Base-by-base conservation (phyloP, 2,329 filamentous ascomycete genomes). In the Colletotrichum sublineola region DNA sequence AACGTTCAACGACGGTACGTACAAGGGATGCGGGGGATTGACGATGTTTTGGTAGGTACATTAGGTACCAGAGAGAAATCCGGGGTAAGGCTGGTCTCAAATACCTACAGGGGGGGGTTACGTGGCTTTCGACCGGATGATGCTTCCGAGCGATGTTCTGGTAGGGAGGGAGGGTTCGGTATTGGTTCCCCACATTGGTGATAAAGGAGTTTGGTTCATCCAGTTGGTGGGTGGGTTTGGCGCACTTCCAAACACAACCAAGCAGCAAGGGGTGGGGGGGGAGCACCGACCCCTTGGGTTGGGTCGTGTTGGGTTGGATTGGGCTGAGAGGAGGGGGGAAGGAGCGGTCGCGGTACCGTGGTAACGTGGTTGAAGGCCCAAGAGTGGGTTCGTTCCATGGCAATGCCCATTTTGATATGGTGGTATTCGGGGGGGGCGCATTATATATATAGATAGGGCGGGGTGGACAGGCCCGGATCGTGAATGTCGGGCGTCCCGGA, bases 41-140 rank as follows among this genome's bases (percentile, higher is more conserved):
- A 33, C 11, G 29, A 48, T 48, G 46, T 24, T 24, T 24, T 24
- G 24, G 24, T n/a, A 46, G 44, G 44, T 11, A 46, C 20, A n/a
- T 24, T 52, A 24, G 24, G 24, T 24, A 31, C 24, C n/a, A 53
- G 12, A 53, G 20, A 61, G 40, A 61, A 46, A 46, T 31, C 40
- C 40, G 57, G 40, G 40, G 57, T 46, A 61, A 31, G 29, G 40
- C 36, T 40, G 57, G 57, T 61, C 15, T 61, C 57, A n/a, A 24
- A 24, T 14, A 18, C 12, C 20, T 31, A 44, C 57, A 46, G 40
- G 40, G 57, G 24, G 24, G 40, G 24, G 29, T 31, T 31, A 20
- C 20, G 29, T 31, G 7, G 14, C 57, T 29, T 18, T 46, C 42
- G 40, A 29, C 40, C 57, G 57, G 40, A 33, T 61, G 40, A 31